Percentiles rank a stretch among this genome's conserved stretches.
phyloP scores from a whole-genome alignment of 1,284 basidiomycete species.

The Fistulinella cinereoalba region DNA sequence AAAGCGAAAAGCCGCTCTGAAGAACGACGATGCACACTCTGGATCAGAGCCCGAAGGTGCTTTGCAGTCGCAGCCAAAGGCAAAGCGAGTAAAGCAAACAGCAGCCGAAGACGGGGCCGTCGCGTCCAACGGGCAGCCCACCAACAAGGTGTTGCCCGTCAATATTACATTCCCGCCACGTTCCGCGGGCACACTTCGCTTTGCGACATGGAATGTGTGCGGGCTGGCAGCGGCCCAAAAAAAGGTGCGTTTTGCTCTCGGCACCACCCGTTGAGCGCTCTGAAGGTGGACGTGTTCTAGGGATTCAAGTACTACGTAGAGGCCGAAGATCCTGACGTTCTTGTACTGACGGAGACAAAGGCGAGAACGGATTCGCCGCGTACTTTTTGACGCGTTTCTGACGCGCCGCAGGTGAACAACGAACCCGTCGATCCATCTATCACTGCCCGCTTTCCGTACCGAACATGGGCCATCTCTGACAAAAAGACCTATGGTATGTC shows the following conservation, averaged over 20 bases:
- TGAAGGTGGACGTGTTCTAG: slow-evolving; percentile 36
- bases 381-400: not conserved
- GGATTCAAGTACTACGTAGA: slow-evolving; percentile 79
- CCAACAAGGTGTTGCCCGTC: slow-evolving; percentile 70
- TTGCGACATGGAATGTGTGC: slow-evolving; percentile 75
- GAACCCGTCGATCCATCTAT: slow-evolving; percentile 58
- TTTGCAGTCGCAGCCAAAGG: slow-evolving; percentile 15
- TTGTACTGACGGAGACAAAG: slow-evolving; percentile 83
- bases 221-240: slow-evolving; percentile 66
- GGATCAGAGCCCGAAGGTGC: slow-evolving; percentile 21
- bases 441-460: slow-evolving; percentile 58
- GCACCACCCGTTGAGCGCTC: not conserved
- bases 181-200: slow-evolving; percentile 46
- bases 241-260: slow-evolving; percentile 50
- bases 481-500: slow-evolving; percentile 74
- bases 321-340: slow-evolving; percentile 79
- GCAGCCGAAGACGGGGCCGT: slow-evolving; percentile 5
- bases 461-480: slow-evolving; percentile 70
- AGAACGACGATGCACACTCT: slow-evolving; percentile 9
- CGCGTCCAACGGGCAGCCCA: slow-evolving; percentile 55
- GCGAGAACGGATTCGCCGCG: slow-evolving; percentile 33
- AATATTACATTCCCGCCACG: slow-evolving; percentile 57
- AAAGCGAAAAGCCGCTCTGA: slow-evolving; percentile 27
- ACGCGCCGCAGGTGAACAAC: slow-evolving; percentile 56
- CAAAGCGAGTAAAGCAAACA: slow-evolving; percentile 29